Base-by-base conservation (phyloP, 2,329 filamentous ascomycete genomes). In the Teratosphaeria destructans region DNA sequence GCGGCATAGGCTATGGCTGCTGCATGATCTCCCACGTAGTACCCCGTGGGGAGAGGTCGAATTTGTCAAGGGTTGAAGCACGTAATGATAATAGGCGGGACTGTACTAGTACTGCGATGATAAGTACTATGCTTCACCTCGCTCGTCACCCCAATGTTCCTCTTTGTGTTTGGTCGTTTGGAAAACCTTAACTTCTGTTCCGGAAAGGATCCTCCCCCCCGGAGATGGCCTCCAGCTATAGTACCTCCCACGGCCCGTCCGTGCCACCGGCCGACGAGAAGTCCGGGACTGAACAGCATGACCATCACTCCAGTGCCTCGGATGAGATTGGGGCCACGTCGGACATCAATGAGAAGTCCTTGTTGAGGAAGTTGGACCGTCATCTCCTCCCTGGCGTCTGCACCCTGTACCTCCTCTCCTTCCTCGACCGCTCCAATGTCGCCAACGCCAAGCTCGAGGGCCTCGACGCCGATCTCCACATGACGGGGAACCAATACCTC, bases 401-500 rank as follows among this genome's bases (percentile, higher is more conserved):
- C 54, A 68, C 70, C 10, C 70, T 79, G 14, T 79, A 75, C 74
- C 71, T 78, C 3, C 70, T 79, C n/a, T 75, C 76, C 7, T 78
- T 78, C 70, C 78, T 79, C 58, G 77, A 79, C 63, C 68, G 76
- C 32, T 68, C 65, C 52, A 60, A 56, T 23, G 26, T 56, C 39
- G 55, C 27, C n/a, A 56, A 56, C 55, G 55, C 35, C n/a, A 56
- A 47, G 14, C 27, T 56, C 26, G 32, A 27, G 10, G 55, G 55
- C 37, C 66, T 73, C 63, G 75, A 88, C 8, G 73, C 71, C 55
- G 85, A 85, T 34, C 71, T 70, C 4, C 69, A 81, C 35, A 60
- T 81, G 60, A 77, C 70, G 0, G 78, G 74, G 11, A 76, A 82
- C 68, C 79, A 83, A 61, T 84, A 82, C 66, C 74, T 74, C 55